Conservation (phyloP, 345 rosid genomes). For the Pseudoturritis turrita region DNA sequence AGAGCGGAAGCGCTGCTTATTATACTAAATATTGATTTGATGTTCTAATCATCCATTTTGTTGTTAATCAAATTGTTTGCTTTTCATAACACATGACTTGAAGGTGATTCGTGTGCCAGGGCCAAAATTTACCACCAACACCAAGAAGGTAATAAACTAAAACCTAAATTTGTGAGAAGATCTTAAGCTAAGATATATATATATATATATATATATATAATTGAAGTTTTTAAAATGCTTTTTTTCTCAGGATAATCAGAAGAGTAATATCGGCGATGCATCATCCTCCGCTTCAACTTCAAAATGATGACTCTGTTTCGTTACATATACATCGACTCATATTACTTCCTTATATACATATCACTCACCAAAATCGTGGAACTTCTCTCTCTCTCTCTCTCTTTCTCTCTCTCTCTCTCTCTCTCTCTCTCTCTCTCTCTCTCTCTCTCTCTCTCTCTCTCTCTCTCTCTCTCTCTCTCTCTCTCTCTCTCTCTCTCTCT, state of each 20-base stretch:
- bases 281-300: not conserved
- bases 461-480: too few relatives aligned
- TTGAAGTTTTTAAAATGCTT: not conserved
- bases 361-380: too few relatives aligned
- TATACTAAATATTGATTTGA: not conserved
- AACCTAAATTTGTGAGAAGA: not conserved
- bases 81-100: not conserved
- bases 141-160: not conserved
- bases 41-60: not conserved
- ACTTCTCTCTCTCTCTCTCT: too few relatives aligned
- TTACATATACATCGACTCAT: not conserved
- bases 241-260: constrained; percentile 1
- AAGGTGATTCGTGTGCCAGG: not conserved
- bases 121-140: not conserved
- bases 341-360: too few relatives aligned
- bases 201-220: too few relatives aligned
- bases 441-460: too few relatives aligned
- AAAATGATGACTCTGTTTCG: not conserved
- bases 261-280: not conserved
- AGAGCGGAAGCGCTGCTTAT: too few relatives aligned
- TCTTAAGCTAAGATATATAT: not conserved
- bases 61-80: not conserved
- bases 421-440: too few relatives aligned
- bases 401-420: too few relatives aligned
- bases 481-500: too few relatives aligned